Evolutionary conservation across 805 yeast species (phyloP), one percentile per base, ranked within the genome.

Genomic region (Teunomyces gatunensis): DNA sequence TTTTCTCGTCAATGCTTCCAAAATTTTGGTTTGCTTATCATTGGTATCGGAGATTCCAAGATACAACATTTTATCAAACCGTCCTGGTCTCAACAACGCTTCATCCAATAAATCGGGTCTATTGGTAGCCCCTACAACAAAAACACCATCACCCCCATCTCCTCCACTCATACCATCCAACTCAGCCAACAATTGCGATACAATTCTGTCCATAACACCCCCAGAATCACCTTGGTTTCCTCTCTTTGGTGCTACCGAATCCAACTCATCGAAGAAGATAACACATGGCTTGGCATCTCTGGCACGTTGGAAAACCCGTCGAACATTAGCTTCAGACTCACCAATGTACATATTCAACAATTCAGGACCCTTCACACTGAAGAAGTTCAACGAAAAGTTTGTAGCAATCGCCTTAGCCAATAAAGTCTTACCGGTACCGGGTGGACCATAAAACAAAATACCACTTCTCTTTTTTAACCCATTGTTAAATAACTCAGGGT

Each of bases 161-260:
- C 60, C 66, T 7, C 85, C 85, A 58, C 95, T 85, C 97, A 92
- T 92, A 21, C 98, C 98, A 63, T 94, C 99, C 39, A 94, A 73
- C 64, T 94, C 99, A 0, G 98, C 97, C 45, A 94, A 73, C 34
- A 94, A 71, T 65, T 94, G 99, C 0, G 97, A 91, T 0, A 94
- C 99, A 54, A 94, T 94, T 65, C 99, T 80, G 63, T 94, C 99
- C 99, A 94, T 94, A 2, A 94, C 98, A 55, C 98, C 99, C 13
- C 98, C 98, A 2, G 97, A 90, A 66, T 94, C 99, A 20, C 99
- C 98, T 61, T 94, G 97, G 63, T 92, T 91, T 25, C 99, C 99
- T 73, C 98, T 83, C 64, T 94, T 92, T 2, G 98, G 98, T 0
- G 99, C 99, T 1, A 94, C 97, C 1, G 97, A 90, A 68, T 94